These are phyloP conservation scores for Scheffersomyces lignosus DNA, from an alignment of 805 yeast species.

Conservation along the genomic window DNA sequence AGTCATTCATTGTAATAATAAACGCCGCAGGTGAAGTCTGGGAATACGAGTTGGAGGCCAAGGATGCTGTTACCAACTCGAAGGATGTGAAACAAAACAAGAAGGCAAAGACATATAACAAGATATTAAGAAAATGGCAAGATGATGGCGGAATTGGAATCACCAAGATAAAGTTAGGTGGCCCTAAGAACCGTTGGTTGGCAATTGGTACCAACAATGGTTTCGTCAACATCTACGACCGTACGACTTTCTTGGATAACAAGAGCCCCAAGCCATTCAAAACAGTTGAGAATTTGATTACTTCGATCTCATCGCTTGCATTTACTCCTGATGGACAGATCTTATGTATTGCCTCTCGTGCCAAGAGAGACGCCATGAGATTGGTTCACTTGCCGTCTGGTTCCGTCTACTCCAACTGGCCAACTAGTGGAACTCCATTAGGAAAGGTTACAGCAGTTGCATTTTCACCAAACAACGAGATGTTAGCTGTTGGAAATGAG, in stretches of 20 bases:
- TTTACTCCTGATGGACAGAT: conserved; percentile 90
- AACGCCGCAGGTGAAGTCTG: conserved; percentile 84
- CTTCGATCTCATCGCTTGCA: conserved; percentile 69
- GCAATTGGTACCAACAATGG: conserved; percentile 92
- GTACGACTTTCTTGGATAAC: conserved; percentile 22
- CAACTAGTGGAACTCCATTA: conserved; percentile 92
- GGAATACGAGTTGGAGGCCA: conserved; percentile 57
- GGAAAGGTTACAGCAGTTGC: conserved; percentile 86
- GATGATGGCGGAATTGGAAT: conserved; percentile 86
- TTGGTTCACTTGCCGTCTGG: conserved; percentile 86
- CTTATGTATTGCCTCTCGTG: conserved; percentile 80
- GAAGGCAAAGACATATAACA: conserved; percentile 32
- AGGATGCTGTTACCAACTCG: not conserved
- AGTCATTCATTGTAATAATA: conserved; percentile 51
- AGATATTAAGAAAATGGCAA: conserved; percentile 68
- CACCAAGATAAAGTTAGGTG: conserved; percentile 74
- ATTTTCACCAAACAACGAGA: conserved; percentile 78
- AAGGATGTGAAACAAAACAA: conserved; percentile 3
- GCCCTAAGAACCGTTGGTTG: conserved; percentile 68
- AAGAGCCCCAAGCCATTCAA: conserved; percentile 52
- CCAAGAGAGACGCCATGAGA: conserved; percentile 80
- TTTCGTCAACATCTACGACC: conserved; percentile 83
- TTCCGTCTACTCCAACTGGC: conserved; percentile 92
- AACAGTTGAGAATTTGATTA: conserved; percentile 74
- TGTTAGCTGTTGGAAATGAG: conserved; percentile 88